Evolutionary conservation across 805 yeast species (phyloP), one percentile per base, ranked within the genome.

Genomic region (Torulaspora delbrueckii): DNA sequence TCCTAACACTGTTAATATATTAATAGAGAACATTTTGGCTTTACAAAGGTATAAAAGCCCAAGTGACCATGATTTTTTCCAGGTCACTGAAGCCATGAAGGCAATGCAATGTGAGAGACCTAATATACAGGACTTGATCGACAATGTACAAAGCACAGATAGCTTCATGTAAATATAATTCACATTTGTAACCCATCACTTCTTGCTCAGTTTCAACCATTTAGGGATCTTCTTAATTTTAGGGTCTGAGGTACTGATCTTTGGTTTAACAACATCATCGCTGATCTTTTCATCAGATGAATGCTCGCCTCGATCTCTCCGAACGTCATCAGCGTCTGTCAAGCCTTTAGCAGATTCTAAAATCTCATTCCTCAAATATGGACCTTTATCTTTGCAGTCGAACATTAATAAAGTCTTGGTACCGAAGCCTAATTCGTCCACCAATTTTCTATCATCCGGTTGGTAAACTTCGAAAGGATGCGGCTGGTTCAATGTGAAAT

Each of bases 341-440:
- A 70, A 44, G 19, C 57, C 59, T 45, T 62, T 62, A 0, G 75
- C 76, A 5, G 56, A 38, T 3, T 54, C 30, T 28, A 70, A 40
- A 10, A 64, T 28, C 5, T 58, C 59, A 2, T 42, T n/a, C 42
- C 65, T 66, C 37, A 72, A 50, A 42, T 54, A 65, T 1, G 60
- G 58, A 0, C 62, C 63, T 2, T 50, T 47, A 2, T 47, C 45
- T 4, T 51, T 39, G 5, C 59, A 48, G 47, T 68, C 67, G 39
- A 76, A 69, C 5, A 70, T 33, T 10, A 78, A 51, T 32, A 77
- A 54, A 8, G 73, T 76, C 47, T 80, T 74, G 10, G 73, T 53
- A 1, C 77, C 76, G 46, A 81, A 72, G 2, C 64, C 59, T 42
- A 70, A 63, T 37, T 72, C 74, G 0, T 56, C 55, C 1, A 70